A percentile compares a stretch with the other conserved stretches of the same genome.
These are phyloP conservation scores for Citrullus amarus DNA, from an alignment of 306 rosid genomes.

Conservation along the genomic window DNA sequence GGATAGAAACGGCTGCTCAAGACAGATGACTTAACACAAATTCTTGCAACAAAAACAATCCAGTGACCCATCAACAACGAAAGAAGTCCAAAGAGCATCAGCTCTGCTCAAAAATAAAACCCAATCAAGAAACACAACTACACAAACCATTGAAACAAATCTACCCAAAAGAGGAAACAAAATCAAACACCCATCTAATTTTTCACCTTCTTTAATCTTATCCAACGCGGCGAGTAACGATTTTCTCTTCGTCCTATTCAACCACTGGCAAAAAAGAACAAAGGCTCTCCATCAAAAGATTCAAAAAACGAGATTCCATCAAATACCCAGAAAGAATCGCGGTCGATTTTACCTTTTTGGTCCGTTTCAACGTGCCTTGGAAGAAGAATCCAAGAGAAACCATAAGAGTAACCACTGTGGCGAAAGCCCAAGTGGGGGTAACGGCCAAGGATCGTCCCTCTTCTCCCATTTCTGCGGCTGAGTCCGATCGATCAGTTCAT, in stretches of 20 bases:
- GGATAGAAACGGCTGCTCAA: conserved; percentile 63
- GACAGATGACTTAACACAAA: conserved; percentile 60
- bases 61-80: conserved; percentile 93
- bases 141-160: neutral
- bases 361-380: conserved; percentile 33
- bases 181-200: neutral
- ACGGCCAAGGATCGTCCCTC: conserved; percentile 61
- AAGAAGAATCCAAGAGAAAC: conserved; percentile 50
- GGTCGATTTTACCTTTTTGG: conserved; percentile 32
- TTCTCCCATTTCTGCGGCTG: conserved; percentile 27
- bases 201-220: conserved; percentile 70
- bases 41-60: conserved; percentile 68
- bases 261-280: conserved; percentile 35
- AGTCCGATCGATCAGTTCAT: conserved; percentile 1
- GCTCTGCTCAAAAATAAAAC: conserved; percentile 40
- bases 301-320: neutral
- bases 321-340: neutral
- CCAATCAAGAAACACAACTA: neutral
- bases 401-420: conserved; percentile 57
- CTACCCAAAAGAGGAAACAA: neutral
- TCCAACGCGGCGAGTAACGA: conserved; percentile 70
- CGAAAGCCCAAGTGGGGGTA: conserved; percentile 84
- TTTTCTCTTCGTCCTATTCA: conserved; percentile 63
- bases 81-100: conserved; percentile 80
- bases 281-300: neutral